phyloP scores from a whole-genome alignment of 495 filamentous ascomycete species.

The Cudoniella acicularis region DNA sequence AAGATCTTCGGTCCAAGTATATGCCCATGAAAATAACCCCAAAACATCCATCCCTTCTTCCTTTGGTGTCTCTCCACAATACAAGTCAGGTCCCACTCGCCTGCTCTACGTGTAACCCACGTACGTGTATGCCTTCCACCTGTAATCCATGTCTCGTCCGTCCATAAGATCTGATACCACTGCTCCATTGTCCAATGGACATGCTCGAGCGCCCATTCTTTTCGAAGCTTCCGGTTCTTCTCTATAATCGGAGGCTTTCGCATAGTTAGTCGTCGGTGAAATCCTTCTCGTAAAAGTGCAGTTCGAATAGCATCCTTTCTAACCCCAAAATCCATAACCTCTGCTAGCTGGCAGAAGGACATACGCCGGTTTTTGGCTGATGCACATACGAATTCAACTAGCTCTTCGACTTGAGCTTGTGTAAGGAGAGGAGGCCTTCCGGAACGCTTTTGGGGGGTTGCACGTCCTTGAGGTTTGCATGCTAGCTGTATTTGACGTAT shows the following conservation, averaged over 20 bases:
- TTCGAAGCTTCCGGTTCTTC: conserved; percentile 1
- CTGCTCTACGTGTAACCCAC: conserved; percentile 16
- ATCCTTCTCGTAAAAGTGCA: conserved; percentile 28
- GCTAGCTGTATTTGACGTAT: background rate
- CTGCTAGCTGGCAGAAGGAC: conserved; percentile 21
- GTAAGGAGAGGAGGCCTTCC: conserved; percentile 22
- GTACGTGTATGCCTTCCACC: conserved; percentile 5
- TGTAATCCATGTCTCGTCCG: conserved; percentile 26
- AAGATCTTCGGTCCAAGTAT: conserved; percentile 26
- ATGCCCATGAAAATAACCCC: conserved; percentile 19
- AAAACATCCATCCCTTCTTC: conserved; percentile 28
- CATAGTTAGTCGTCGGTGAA: conserved; percentile 25
- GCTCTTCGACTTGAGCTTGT: conserved; percentile 19
- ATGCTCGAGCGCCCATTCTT: conserved; percentile 18
- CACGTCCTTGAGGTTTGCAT: background rate
- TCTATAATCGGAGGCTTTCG: conserved; percentile 22
- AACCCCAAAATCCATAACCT: conserved; percentile 21
- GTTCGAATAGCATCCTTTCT: conserved; percentile 11
- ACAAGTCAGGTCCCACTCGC: conserved; percentile 22
- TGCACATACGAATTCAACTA: conserved; percentile 24
- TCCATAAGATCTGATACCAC: conserved; percentile 28
- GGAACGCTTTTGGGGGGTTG: background rate
- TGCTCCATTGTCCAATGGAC: conserved; percentile 17
- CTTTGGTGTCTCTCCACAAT: conserved; percentile 14
- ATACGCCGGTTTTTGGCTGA: conserved; percentile 22